Percentiles rank a stretch among this genome's conserved stretches.
Conservation (phyloP, 495 filamentous ascomycete species). For the Pyrenula aspistea region DNA sequence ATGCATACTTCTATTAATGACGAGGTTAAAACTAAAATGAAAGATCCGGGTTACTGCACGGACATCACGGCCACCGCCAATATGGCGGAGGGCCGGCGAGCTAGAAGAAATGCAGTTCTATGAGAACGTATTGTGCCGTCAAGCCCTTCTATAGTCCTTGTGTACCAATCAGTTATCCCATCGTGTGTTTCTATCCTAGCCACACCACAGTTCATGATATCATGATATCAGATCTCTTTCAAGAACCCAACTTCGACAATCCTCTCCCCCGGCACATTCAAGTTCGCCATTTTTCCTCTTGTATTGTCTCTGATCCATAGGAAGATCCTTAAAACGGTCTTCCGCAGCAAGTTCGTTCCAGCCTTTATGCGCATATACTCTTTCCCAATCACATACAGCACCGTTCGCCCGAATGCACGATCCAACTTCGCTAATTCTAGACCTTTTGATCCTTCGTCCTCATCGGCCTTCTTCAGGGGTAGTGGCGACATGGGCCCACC, state of each 20-base stretch:
- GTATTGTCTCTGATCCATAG: conserved; percentile 63
- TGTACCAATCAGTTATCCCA: no score
- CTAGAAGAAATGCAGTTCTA: no score
- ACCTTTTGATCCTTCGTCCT: background rate
- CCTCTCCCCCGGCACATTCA: conserved; percentile 46
- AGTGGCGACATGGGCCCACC: background rate
- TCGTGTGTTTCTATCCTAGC: no score
- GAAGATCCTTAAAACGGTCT: conserved; percentile 39
- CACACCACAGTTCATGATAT: no score
- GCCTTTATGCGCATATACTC: conserved; percentile 50
- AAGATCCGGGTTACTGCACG: no score
- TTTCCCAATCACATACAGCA: conserved; percentile 62
- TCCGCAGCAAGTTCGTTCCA: conserved; percentile 30
- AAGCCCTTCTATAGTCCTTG: no score
- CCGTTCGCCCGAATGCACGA: conserved; percentile 43
- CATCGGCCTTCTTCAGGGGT: background rate
- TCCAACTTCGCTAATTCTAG: conserved; percentile 24
- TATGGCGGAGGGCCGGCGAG: no score
- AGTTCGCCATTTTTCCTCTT: conserved; percentile 47
- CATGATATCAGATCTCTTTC: conserved; percentile 52
- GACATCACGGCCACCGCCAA: no score
- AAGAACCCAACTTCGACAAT: conserved; percentile 62
- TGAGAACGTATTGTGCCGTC: no score
- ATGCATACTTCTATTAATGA: no score
- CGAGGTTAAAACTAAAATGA: no score